Conservation (phyloP, 2,329 filamentous ascomycete species). For the Neofusicoccum sp. region DNA sequence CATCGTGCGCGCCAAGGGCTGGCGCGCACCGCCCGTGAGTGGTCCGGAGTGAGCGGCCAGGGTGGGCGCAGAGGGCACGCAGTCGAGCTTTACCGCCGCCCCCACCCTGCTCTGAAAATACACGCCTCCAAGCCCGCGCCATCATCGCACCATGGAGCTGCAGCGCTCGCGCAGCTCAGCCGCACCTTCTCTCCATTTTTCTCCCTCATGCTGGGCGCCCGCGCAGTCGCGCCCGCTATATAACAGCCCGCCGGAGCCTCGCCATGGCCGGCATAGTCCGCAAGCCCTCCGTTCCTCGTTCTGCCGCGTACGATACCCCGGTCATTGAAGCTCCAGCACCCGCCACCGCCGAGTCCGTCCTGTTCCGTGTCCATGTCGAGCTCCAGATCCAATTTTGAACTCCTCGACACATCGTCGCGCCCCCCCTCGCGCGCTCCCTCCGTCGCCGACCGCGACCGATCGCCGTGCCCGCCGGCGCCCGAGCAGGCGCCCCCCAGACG, state of each 20-base stretch:
- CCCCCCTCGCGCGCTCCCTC: slow-evolving; percentile 40
- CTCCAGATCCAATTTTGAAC: slow-evolving; percentile 13
- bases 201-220: background rate
- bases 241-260: background rate
- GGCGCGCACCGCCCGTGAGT: background rate
- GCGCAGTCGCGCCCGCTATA: slow-evolving; percentile 8
- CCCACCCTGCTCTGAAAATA: slow-evolving; percentile 22
- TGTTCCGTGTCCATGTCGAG: slow-evolving; percentile 6
- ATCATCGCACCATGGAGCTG: slow-evolving; percentile 22
- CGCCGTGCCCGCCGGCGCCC: slow-evolving; percentile 4
- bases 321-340: slow-evolving; percentile 15
- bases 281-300: background rate
- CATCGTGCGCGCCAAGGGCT: background rate
- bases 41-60: background rate
- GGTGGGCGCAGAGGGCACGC: background rate
- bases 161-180: slow-evolving; percentile 15
- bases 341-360: slow-evolving; percentile 5
- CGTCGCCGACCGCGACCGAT: slow-evolving; percentile 32
- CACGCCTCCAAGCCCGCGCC: slow-evolving; percentile 20
- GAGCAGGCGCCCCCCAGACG: slow-evolving; percentile 15
- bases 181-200: slow-evolving; percentile 16
- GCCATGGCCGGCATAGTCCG: slow-evolving; percentile 1
- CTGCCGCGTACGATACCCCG: background rate
- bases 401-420: slow-evolving; percentile 11
- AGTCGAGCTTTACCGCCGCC: slow-evolving; percentile 21